Evolutionary conservation across 768 basidiomycete species (phyloP).

Genomic region (Boletellus sp.): DNA sequence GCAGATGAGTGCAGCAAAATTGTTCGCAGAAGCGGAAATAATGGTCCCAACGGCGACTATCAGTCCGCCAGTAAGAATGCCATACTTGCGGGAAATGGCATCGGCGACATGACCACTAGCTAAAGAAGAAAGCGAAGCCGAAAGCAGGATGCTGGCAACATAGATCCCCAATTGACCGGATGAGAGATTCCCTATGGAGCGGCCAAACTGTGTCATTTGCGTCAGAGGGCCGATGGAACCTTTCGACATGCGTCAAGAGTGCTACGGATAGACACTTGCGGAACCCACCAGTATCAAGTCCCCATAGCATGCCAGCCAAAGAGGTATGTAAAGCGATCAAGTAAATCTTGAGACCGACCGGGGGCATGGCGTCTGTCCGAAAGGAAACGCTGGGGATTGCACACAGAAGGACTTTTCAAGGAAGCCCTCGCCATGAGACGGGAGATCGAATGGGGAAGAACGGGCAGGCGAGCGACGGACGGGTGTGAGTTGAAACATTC

Average conservation of each 20-base stretch:
- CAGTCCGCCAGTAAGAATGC: constrained; percentile 40
- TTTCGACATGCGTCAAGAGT: constrained; percentile 2
- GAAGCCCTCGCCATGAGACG: neutral
- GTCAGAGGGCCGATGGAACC: constrained; percentile 43
- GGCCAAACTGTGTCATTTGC: constrained; percentile 43
- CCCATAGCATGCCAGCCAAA: constrained; percentile 29
- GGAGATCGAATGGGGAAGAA: neutral
- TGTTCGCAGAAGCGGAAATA: constrained; percentile 35
- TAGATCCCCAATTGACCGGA: constrained; percentile 41
- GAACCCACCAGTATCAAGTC: constrained; percentile 29
- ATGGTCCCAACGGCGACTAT: constrained; percentile 41
- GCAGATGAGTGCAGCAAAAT: constrained; percentile 38
- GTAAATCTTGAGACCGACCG: constrained; percentile 19
- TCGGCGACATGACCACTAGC: constrained; percentile 44
- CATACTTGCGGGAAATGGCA: constrained; percentile 43
- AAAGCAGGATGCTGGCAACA: constrained; percentile 42
- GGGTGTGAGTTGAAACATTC: too few relatives aligned
- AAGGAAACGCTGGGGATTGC: neutral
- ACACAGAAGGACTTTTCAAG: neutral
- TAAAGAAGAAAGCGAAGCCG: constrained; percentile 38
- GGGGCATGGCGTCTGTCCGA: constrained; percentile 6
- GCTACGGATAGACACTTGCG: neutral
- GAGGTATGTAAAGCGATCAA: constrained; percentile 26
- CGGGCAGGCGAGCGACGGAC: too few relatives aligned
- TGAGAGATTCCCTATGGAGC: constrained; percentile 35